Evolutionary conservation across 2,329 filamentous ascomycete genomes (phyloP), one percentile per base, ranked within the genome.

Genomic region (Fusarium neocosmosporiellum): DNA sequence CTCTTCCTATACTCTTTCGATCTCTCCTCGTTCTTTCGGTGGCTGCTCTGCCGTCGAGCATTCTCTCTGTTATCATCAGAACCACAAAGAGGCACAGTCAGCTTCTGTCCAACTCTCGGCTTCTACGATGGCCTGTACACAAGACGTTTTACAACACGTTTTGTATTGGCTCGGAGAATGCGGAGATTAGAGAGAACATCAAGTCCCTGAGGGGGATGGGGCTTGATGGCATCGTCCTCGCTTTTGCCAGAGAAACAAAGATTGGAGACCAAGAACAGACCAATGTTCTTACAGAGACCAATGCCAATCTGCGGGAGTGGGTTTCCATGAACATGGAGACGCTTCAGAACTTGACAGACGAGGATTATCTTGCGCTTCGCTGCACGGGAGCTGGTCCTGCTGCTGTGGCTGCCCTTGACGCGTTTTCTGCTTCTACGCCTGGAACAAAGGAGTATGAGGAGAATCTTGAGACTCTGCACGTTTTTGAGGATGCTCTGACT

Each of bases 241-340:
- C 63, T 13, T 65, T 65, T 61, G 63, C 63, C 2, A 36, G 63
- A 2, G 63, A 65, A 29, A 60, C 63, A 11, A 65, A 61, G 46
- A 60, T 65, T 37, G 63, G 63, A 9, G 22, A 33, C 18, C 43
- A 41, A 16, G 63, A 61, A 20, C 41, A 54, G 57, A 31, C 41
- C 4, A 48, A 29, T 29, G 22, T n/a, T 10, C 57, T 65, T 16
- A 54, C 57, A 22, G 36, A n/a, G n/a, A 7, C 31, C 6, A 54
- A 60, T n/a, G 36, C 63, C 0, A 60, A 31, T 14, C 27, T 65
- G 57, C 43, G 29, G 5, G 63, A 65, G 34, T 65, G 63, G 63
- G 57, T 65, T n/a, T 41, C 55, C 2, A 65, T 65, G 61, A 63
- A 63, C 39, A 29, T 59, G 55, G 54, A 69, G 58, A 60, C 65